Evolutionary conservation across 345 rosid genomes (phyloP).

Genomic region (Eucalyptus erythrocorys): DNA sequence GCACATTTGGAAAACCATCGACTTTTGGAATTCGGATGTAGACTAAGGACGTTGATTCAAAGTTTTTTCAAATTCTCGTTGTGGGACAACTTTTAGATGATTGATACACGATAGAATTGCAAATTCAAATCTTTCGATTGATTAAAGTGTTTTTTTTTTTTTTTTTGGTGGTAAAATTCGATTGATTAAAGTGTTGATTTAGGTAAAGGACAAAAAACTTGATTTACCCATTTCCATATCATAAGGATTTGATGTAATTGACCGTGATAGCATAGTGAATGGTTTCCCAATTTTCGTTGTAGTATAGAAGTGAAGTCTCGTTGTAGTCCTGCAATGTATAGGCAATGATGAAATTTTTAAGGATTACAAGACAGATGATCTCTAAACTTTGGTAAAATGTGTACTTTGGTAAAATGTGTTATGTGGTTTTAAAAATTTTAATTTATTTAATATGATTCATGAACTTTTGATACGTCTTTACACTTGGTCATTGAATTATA

Average conservation of each 20-base stretch:
- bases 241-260: accelerated
- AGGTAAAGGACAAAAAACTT: background rate
- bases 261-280: background rate
- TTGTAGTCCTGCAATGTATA: accelerated
- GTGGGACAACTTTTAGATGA: background rate
- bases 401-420: too few species aligned
- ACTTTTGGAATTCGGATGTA: background rate
- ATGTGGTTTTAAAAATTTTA: accelerated
- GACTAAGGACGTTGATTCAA: background rate
- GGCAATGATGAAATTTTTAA: background rate
- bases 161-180: too few species aligned
- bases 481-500: too few species aligned
- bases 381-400: too few species aligned
- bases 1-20: background rate
- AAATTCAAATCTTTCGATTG: background rate
- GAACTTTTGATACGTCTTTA: too few species aligned
- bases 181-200: background rate
- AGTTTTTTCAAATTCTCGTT: background rate
- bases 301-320: background rate
- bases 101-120: background rate
- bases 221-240: background rate
- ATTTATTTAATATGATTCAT: accelerated
- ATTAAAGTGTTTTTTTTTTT: too few species aligned
- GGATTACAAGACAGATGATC: accelerated
- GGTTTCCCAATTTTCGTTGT: accelerated